Evolutionary conservation across 2,329 filamentous ascomycete species (phyloP).

Genomic region (Geosmithia putterillii): DNA sequence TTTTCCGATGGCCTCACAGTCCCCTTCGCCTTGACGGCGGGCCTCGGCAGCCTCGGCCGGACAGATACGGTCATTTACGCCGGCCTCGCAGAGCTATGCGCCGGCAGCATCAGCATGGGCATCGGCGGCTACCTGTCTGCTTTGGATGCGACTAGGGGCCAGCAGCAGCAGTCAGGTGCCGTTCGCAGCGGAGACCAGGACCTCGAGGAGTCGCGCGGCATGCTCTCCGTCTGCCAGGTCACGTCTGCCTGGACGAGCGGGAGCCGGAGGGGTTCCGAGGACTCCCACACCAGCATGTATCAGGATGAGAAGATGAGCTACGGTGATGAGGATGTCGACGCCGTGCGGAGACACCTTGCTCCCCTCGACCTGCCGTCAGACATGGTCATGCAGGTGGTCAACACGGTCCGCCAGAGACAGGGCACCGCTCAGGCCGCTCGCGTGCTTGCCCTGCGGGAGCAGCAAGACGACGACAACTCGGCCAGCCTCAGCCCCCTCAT

Average conservation of each 20-base stretch:
- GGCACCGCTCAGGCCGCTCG: background rate
- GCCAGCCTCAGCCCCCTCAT: conserved; percentile 22
- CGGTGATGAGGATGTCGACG: background rate
- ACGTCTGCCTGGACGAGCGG: background rate
- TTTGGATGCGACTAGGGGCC: conserved; percentile 16
- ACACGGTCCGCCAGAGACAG: conserved; percentile 3
- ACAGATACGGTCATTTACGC: conserved; percentile 54
- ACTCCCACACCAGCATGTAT: background rate
- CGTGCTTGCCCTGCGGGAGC: background rate
- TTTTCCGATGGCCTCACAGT: conserved; percentile 65
- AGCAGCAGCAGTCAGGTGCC: background rate
- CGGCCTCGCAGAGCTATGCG: conserved; percentile 58
- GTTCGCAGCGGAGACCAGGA: background rate
- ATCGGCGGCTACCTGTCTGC: conserved; percentile 58
- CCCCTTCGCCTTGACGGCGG: conserved; percentile 62
- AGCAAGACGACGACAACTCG: conserved; percentile 7
- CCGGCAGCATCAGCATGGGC: conserved; percentile 63
- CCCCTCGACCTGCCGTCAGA: conserved; percentile 14
- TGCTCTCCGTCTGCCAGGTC: conserved; percentile 9
- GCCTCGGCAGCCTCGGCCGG: conserved; percentile 47
- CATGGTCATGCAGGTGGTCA: conserved; percentile 3
- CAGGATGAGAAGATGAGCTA: background rate
- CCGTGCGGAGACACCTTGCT: conserved; percentile 18
- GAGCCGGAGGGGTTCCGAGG: background rate
- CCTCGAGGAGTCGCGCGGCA: conserved; percentile 11